Conservation (phyloP, 805 yeast species). For the Nakazawaea sp. region DNA sequence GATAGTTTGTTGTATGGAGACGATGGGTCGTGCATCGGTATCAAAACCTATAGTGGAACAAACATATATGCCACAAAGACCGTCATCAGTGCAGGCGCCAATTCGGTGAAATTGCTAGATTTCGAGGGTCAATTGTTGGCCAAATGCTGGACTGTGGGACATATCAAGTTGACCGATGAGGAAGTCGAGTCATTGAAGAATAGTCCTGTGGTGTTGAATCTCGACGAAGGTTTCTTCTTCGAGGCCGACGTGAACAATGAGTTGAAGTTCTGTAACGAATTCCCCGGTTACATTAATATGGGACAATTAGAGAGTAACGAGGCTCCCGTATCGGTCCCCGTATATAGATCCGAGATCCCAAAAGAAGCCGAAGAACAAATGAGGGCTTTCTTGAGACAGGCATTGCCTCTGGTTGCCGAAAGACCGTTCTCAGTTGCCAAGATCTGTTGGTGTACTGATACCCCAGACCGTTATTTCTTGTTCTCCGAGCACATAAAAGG, state of each 20-base stretch:
- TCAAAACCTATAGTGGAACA: slow-evolving; percentile 21
- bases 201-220: slow-evolving; percentile 29
- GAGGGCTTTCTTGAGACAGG: slow-evolving; percentile 25
- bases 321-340: slow-evolving; percentile 21
- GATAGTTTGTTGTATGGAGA: slow-evolving; percentile 15
- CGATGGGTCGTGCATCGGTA: slow-evolving; percentile 18
- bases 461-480: slow-evolving; percentile 26
- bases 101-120: slow-evolving; percentile 26
- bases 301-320: slow-evolving; percentile 1
- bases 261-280: slow-evolving; percentile 32
- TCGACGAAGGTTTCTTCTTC: slow-evolving; percentile 33
- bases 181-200: slow-evolving; percentile 24
- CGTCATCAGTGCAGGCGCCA: slow-evolving; percentile 34
- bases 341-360: slow-evolving; percentile 23
- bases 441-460: slow-evolving; percentile 31
- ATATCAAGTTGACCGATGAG: slow-evolving; percentile 26
- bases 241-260: slow-evolving; percentile 31
- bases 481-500: slow-evolving; percentile 19
- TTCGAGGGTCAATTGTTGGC: slow-evolving; percentile 29
- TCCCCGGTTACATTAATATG: slow-evolving; percentile 28
- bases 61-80: slow-evolving; percentile 19
- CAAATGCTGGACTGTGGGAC: slow-evolving; percentile 35
- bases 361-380: slow-evolving; percentile 24
- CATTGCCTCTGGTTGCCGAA: slow-evolving; percentile 23
- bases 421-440: slow-evolving; percentile 23